Base-by-base conservation (phyloP, 2,329 filamentous ascomycete species). In the Penicillium sp. region DNA sequence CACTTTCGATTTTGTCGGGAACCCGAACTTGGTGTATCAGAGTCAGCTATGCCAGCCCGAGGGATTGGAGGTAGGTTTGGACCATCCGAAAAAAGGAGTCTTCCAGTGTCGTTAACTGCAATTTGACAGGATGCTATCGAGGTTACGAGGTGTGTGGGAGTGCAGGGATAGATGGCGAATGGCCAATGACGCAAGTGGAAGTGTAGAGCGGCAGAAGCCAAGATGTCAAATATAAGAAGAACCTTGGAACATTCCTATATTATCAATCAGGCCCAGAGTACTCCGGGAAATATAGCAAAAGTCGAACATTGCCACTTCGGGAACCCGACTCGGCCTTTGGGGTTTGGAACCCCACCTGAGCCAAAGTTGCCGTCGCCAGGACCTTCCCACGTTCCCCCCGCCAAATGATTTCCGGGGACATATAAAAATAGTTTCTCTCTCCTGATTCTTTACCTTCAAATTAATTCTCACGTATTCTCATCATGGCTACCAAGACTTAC, bases 21-120 rank as follows among this genome's bases (percentile, higher is more conserved):
- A 88, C 61, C 86, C 86, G 2, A 79, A 82, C 54, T 65, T 90
- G 59, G 72, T 85, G 10, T 90, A 90, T 65, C 75, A 86, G 65
- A 90, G 85, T 67, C 73, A 79, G 57, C 69, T 89, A 51, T 48
- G 54, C 18, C 68, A 70, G 45, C 69, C 69, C 2, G 65, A 70
- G 51, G 67, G 68, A 8, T 38, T 58, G 31, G 39, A 39, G 10
- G 67, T 71, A 55, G 62, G 68, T 65, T 21, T 9, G 27, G 12
- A 31, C 23, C 2, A n/a, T 23, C 15, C 15, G 12, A 15, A 8
- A 2, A 4, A 16, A 6, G 6, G 18, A 45, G 21, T 12, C 5
- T 18, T 48, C 32, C 34, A 37, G 48, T 39, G 45, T 35, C 10
- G 8, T 10, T 44, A 25, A 46, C 31, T 34, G 12, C 44, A 13